Conservation (phyloP, 768 basidiomycete genomes). For the Hygrocybe punicea region DNA sequence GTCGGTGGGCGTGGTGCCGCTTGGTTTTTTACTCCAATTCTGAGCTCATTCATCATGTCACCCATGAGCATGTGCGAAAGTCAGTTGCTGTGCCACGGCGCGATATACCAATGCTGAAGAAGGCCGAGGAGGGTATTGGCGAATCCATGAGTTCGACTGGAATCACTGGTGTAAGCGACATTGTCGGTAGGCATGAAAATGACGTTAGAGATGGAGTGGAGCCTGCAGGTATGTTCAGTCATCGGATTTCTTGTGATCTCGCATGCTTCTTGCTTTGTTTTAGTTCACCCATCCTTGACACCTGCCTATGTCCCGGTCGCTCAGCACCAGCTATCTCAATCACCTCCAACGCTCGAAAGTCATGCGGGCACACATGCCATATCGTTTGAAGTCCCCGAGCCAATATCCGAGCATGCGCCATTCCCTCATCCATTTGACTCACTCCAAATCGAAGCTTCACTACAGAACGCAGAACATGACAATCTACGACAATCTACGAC, state of each 20-base stretch:
- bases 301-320: too few species aligned
- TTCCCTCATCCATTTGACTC: too few species aligned
- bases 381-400: too few species aligned
- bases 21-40: constrained; percentile 36
- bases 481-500: too few species aligned
- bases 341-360: too few species aligned
- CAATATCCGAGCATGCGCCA: too few species aligned
- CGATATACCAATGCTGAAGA: constrained; percentile 44
- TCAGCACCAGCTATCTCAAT: too few species aligned
- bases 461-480: too few species aligned
- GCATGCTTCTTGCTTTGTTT: background rate
- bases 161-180: background rate
- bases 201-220: too few species aligned
- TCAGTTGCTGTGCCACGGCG: constrained; percentile 42
- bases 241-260: background rate
- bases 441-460: too few species aligned
- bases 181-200: background rate
- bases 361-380: too few species aligned
- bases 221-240: background rate
- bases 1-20: constrained; percentile 56
- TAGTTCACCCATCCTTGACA: background rate
- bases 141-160: constrained; percentile 31
- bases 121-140: constrained; percentile 46
- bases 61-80: constrained; percentile 44
- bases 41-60: constrained; percentile 46